Conservation (phyloP, 1,139 yeast species). For the Hyphopichia buzzinii region DNA sequence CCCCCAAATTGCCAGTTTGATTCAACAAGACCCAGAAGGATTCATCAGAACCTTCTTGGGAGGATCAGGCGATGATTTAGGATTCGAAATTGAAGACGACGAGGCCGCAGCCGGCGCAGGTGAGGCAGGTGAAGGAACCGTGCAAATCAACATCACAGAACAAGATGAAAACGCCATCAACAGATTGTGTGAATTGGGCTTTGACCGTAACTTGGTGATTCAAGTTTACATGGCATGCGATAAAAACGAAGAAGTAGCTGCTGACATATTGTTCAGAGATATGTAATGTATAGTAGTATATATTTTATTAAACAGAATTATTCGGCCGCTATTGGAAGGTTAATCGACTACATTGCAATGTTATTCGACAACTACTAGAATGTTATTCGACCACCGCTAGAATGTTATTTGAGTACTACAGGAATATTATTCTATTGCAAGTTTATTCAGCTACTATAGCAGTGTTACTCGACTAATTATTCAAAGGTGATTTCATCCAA, state of each 20-base stretch:
- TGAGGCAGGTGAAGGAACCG: conserved; percentile 39
- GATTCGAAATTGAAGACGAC: conserved; percentile 41
- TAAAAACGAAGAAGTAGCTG: conserved; percentile 95
- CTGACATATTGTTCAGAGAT: conserved; percentile 76
- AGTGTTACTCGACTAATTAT: too few relatives aligned
- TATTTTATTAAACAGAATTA: conserved; percentile 4
- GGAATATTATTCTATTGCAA: too few relatives aligned
- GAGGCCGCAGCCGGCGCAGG: conserved; percentile 28
- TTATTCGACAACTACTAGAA: too few relatives aligned
- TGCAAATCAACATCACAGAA: conserved; percentile 63
- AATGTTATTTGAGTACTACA: too few relatives aligned
- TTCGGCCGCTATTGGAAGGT: too few relatives aligned
- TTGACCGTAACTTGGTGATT: conserved; percentile 80
- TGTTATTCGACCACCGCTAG: too few relatives aligned
- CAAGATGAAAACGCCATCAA: conserved; percentile 87
- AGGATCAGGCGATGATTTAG: conserved; percentile 50
- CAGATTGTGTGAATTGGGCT: conserved; percentile 89
- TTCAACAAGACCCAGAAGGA: conserved; percentile 84
- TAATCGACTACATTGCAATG: too few relatives aligned
- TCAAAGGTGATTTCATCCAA: conserved; percentile 15
- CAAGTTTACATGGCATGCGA: conserved; percentile 98
- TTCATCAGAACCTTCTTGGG: conserved; percentile 72
- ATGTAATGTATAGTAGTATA: conserved; percentile 24
- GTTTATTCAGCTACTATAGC: too few relatives aligned
- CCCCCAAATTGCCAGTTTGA: conserved; percentile 82